phyloP scores from a whole-genome alignment of 352 stramenopile species.

The Aphanomyces invadans region DNA sequence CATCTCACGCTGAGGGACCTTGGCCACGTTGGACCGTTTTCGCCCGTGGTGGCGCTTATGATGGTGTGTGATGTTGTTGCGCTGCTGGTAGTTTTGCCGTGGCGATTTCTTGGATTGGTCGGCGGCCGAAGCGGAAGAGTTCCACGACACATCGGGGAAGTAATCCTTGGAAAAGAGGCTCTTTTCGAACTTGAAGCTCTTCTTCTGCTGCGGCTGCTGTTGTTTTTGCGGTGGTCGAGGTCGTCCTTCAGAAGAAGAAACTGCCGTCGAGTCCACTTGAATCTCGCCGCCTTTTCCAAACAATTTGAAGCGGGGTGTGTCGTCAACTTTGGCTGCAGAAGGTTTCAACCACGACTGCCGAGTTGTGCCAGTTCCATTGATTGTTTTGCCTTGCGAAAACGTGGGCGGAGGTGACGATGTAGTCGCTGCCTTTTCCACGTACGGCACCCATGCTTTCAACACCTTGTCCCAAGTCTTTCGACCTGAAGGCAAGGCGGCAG shows the following conservation, averaged over 20 bases:
- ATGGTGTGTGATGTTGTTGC: constrained; percentile 51
- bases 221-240: not conserved
- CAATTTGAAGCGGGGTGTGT: constrained; percentile 8
- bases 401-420: not conserved
- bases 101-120: not conserved
- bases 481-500: not conserved
- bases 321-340: not conserved
- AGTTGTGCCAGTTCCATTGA: not conserved
- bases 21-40: not conserved
- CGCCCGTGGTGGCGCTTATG: constrained; percentile 29
- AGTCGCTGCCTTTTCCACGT: not conserved
- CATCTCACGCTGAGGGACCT: not conserved
- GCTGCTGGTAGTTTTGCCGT: constrained; percentile 55
- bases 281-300: constrained; percentile 9
- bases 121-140: constrained; percentile 32
- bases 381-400: not conserved
- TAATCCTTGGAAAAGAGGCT: constrained; percentile 69
- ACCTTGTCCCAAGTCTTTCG: constrained; percentile 24
- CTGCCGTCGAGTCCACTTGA: not conserved
- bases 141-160: constrained; percentile 74
- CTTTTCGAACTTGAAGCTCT: constrained; percentile 84
- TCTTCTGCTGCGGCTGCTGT: not conserved
- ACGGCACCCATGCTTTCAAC: constrained; percentile 20
- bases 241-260: too few species aligned
- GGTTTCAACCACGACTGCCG: constrained; percentile 3